Base-by-base conservation (phyloP, 1,139 yeast species). In the Zygotorulaspora mrakii region DNA sequence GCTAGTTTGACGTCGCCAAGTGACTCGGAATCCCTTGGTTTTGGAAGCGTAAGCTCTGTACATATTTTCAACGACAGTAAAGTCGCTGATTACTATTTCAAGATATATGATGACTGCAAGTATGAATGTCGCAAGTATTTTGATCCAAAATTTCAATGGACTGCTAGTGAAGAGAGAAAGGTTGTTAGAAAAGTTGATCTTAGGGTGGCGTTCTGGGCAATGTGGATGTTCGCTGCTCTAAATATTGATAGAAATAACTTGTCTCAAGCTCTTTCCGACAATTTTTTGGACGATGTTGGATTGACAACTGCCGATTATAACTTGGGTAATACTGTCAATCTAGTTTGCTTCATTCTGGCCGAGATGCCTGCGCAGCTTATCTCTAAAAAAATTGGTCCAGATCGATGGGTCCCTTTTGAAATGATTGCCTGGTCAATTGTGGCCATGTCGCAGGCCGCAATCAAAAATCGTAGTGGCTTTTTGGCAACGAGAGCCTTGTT, bases 321-420 rank as follows among this genome's bases (percentile, higher is more conserved):
- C 53, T 48, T 59, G 26, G 79, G 78, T 5, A 66, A 64, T 46
- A 71, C 76, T 11, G 51, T 75, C 20, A 69, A 70, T 46, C 62
- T 66, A 43, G 56, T 68, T 3, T 60, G 70, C 17, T 76, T 76
- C 49, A 55, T 75, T 47, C 46, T 59, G 9, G 73, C 78, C 0
- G 80, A 76, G 47, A 58, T 76, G 4, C 81, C 81, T 0, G 73
- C 79, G 1, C 79, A 75, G 52, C 59, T 76, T 45, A 55, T 76
- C 35, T 71, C 77, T 29, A 75, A 75, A 48, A 64, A 62, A 33
- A 41, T 76, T 31, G 82, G 82, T 2, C 76, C 79, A 3, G 79
- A 76, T 50, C 57, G 68, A 32, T 75, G 77, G 70, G 66, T 77
- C 32, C 82, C 81, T 0, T 53, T 65, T 17, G 79, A 74, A 50